Base-by-base conservation (phyloP, 768 basidiomycete genomes). In the Boletus vermiculosoides region DNA sequence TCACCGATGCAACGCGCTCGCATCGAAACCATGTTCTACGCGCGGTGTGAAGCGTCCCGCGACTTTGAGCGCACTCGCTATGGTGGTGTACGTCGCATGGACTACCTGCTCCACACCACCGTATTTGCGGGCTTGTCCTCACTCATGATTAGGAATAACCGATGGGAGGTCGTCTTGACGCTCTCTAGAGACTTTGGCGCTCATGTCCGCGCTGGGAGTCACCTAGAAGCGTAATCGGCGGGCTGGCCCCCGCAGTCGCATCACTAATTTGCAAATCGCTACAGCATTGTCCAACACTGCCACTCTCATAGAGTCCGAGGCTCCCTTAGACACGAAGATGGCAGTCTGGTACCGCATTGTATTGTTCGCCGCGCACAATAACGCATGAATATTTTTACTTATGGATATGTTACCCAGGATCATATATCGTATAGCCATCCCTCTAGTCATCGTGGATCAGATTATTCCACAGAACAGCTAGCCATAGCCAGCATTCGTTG, bases 81-180 rank as follows among this genome's bases (percentile, higher is more conserved):
- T 13, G 66, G 68, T 5, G 83, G 83, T 6, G 70, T 83, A 1
- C 66, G 77, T 60, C 74, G 82, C 31, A 69, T 77, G 28, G 84
- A 86, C 54, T 81, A 74, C 61, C 58, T 86, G 28, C 72, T 81
- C 37, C 69, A 71, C 49, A 80, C 80, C 49, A 79, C 77, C 15
- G 53, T 73, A 48, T 85, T 85, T 54, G 81, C 76, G 8, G 84
- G 84, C n/a, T 66, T 85, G 50, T 75, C 80, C 10, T 63, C 74
- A 18, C 75, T 74, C 33, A 60, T 71, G 30, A 71, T 73, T 28
- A 64, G 64, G 41, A 74, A 76, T 5, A 66, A 67, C 45, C 73
- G 74, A 7, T 80, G 77, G 66, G 76, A 66, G 4, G 66, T 63
- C 30, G 70, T 84, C 44, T 56, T 85, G 65, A 78, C 81, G 46